Base-by-base conservation (phyloP, 2,329 filamentous ascomycete species). In the Epichloe sp. region DNA sequence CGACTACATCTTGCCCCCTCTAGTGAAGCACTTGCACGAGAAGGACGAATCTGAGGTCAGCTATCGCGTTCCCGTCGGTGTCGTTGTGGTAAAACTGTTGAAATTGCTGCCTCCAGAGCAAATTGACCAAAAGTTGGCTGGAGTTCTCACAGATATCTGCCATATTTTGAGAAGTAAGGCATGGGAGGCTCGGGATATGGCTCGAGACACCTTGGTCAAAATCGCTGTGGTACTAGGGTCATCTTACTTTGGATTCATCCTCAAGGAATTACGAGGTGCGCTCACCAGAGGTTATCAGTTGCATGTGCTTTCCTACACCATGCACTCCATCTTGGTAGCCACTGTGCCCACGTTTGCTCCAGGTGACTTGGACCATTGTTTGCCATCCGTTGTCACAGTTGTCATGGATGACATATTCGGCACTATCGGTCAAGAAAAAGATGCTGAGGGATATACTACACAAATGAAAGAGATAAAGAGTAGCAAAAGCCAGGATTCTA, bases 391-490 rank as follows among this genome's bases (percentile, higher is more conserved):
- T 43, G 82, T 94, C 44, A 77, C 80, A 1, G 80, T 98, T 43
- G 84, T 97, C 56, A 93, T 98, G 87, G 93, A 98, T 61, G 94
- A 98, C 63, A 93, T 94, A 12, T 98, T 98, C 62, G 94, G 94
- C 34, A 80, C 82, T 5, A 85, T 86, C 36, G 93, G 93, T 2
- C 86, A 95, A 68, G 91, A 98, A 63, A 98, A 98, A 68, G 93
- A 98, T 60, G 91, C 91, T 0, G 89, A 96, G 59, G 93, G 90
- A 49, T 98, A 98, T 65, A 84, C 85, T 51, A 95, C 83, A 64
- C 86, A 91, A 67, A 96, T 94, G 84, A 95, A 94, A 67, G 93
- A 98, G 69, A 85, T 98, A 52, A 97, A 95, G 72, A 93, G 87
- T 67, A 96, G 87, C 73, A 98, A 97, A 73, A 96, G 90, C 63